Percentiles rank a stretch among this genome's conserved stretches.
Evolutionary conservation across 345 rosid genomes (phyloP).

Genomic region (Euclidium syriacum): DNA sequence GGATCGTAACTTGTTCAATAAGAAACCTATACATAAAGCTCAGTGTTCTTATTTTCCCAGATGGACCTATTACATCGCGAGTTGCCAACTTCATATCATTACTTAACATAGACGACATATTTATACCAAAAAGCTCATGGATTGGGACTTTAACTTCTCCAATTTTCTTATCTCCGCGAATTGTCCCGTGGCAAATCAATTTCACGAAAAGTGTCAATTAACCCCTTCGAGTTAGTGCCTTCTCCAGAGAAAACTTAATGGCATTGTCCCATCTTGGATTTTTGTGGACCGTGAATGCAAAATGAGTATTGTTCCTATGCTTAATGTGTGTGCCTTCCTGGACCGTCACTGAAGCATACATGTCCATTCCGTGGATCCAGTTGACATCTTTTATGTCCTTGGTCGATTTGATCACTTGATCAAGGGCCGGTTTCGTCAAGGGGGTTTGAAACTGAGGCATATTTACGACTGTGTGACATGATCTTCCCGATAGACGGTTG

Average conservation of each 20-base stretch:
- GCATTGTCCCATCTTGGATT: no score
- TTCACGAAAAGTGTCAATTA: constrained; percentile 37
- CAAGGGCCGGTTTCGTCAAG: no score
- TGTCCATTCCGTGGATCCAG: no score
- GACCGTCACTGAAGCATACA: no score
- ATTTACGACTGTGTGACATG: no score
- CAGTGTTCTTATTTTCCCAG: constrained; percentile 54
- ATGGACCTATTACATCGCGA: constrained; percentile 45
- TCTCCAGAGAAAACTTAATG: constrained; percentile 44
- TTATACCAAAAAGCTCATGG: constrained; percentile 36
- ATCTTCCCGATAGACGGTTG: no score
- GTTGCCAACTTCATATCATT: constrained; percentile 34
- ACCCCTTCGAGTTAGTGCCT: constrained; percentile 35
- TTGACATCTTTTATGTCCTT: no score
- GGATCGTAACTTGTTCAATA: neutral
- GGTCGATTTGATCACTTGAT: no score
- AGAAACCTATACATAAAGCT: constrained; percentile 45
- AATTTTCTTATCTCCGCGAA: constrained; percentile 49
- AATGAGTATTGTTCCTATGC: no score
- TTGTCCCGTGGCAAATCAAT: constrained; percentile 40
- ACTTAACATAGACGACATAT: neutral
- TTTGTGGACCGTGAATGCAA: no score
- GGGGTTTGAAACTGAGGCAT: no score
- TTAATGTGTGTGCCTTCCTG: no score
- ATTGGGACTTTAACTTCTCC: constrained; percentile 59